Base-by-base conservation (phyloP, 495 filamentous ascomycete genomes). In the Penicillium mononematosum region DNA sequence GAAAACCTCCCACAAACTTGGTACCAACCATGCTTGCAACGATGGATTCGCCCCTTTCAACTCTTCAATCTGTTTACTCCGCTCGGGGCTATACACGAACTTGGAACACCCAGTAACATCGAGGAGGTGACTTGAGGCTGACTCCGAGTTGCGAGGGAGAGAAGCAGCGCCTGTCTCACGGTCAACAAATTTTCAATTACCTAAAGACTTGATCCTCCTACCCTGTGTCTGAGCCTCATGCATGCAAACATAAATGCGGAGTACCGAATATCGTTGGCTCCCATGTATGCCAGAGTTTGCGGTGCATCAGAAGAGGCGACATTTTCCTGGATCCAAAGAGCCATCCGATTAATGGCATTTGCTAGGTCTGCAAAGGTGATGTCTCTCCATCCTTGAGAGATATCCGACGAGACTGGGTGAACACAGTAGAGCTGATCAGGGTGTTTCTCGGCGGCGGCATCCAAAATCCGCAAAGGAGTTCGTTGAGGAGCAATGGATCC, bases 301-400 rank as follows among this genome's bases (percentile, higher is more conserved):
- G 65, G 59, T 2, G 38, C 22, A 34, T 46, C 47, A 10, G 43
- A 55, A 31, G 45, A 38, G 2, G 78, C 75, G 5, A 77, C 63
- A 1, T 59, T 62, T 7, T 64, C 43, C 27, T 76, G 59, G 38
- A 85, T 67, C 72, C 77, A 79, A 58, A 75, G 78, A 11, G 81
- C 77, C 19, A 73, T 61, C 6, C 67, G 69, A 59, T 87, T 81
- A 45, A 85, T 64, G 19, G 80, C 81, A 53, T 76, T 74, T 32
- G 79, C 76, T 16, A 83, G 71, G 5, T 75, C 62, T n/a, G 59
- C 56, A 58, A 80, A 80, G 11, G 73, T 79, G 41, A 88, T 59
- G 9, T 65, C n/a, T 24, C 66, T 71, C 72, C 81, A 85, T 4
- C 82, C 83, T 46, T 84, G 73, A n/a, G 68, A 64, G 3, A 77